phyloP scores from a whole-genome alignment of 345 rosid species.

The Bruguiera sexangula region DNA sequence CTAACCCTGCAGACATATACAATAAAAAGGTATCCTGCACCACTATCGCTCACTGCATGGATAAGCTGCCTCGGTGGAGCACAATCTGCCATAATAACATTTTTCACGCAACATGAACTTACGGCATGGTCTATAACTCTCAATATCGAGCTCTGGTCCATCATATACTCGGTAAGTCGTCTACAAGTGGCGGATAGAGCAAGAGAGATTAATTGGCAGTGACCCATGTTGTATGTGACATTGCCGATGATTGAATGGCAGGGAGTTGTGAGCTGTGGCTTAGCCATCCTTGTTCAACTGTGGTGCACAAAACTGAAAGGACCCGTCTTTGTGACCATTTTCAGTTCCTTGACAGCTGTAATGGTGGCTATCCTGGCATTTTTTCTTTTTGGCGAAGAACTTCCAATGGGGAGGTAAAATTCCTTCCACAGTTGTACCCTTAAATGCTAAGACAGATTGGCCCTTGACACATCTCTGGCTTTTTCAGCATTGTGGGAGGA shows the following conservation, averaged over 20 bases:
- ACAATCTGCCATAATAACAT: conserved; percentile 29
- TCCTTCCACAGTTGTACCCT: background rate
- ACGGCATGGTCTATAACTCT: conserved; percentile 19
- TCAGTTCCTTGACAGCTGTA: conserved; percentile 24
- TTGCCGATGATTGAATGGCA: background rate
- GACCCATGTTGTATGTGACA: background rate
- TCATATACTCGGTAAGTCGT: conserved; percentile 20
- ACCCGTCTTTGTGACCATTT: conserved; percentile 33
- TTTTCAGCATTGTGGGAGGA: conserved; percentile 29
- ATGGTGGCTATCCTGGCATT: conserved; percentile 23
- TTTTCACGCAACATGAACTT: conserved; percentile 12
- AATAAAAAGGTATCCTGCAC: conserved; percentile 30
- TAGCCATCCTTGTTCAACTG: conserved; percentile 16
- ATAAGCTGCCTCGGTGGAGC: conserved; percentile 25
- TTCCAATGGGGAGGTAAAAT: conserved; percentile 24
- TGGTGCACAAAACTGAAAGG: conserved; percentile 30
- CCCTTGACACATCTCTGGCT: conserved; percentile 3
- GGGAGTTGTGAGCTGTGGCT: conserved; percentile 18
- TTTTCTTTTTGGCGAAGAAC: conserved; percentile 31
- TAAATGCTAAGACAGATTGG: background rate
- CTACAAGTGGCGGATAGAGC: background rate
- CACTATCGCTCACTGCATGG: conserved; percentile 29
- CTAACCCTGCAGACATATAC: conserved; percentile 21
- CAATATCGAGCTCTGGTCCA: conserved; percentile 14
- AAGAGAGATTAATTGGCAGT: background rate